Evolutionary conservation across 169 alveolate genomes (phyloP).

Genomic region (Eimeria necatrix): DNA sequence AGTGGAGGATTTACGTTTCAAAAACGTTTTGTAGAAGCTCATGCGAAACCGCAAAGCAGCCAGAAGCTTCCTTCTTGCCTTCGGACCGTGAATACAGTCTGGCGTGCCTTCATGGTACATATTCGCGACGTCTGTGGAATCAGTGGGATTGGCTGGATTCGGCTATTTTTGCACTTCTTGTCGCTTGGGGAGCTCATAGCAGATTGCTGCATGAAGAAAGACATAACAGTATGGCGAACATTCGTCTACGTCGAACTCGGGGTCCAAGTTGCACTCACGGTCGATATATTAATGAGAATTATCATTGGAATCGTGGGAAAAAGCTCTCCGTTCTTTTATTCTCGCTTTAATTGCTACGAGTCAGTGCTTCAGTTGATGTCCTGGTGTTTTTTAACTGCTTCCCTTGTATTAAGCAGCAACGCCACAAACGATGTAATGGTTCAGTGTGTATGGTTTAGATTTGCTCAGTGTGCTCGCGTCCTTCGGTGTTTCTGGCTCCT

Average conservation of each 20-base stretch:
- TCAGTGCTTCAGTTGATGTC: conserved; percentile 6
- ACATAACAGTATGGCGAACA: not conserved
- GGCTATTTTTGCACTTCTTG: conserved; percentile 11
- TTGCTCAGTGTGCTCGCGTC: conserved; percentile 64
- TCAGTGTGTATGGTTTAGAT: conserved; percentile 20
- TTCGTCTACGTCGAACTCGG: conserved; percentile 52
- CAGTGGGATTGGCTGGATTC: conserved; percentile 46
- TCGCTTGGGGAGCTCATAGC: conserved; percentile 64
- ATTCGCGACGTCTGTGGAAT: conserved; percentile 52
- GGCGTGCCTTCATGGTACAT: not conserved
- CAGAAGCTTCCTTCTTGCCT: conserved; percentile 10
- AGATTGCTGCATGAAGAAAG: conserved; percentile 57
- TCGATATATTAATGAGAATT: conserved; percentile 40
- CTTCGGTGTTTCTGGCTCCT: conserved; percentile 64
- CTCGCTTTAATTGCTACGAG: conserved; percentile 61
- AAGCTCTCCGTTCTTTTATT: not conserved
- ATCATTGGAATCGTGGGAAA: not conserved
- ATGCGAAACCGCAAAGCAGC: not conserved
- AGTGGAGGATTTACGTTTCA: not conserved
- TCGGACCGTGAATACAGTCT: not conserved
- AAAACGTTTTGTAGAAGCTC: not conserved
- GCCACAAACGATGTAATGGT: not conserved
- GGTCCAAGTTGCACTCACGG: conserved; percentile 32
- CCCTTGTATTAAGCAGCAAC: conserved; percentile 29
- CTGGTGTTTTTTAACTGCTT: conserved; percentile 9